Conservation (phyloP, 768 basidiomycete species). For the Pisolithus orientalis region DNA sequence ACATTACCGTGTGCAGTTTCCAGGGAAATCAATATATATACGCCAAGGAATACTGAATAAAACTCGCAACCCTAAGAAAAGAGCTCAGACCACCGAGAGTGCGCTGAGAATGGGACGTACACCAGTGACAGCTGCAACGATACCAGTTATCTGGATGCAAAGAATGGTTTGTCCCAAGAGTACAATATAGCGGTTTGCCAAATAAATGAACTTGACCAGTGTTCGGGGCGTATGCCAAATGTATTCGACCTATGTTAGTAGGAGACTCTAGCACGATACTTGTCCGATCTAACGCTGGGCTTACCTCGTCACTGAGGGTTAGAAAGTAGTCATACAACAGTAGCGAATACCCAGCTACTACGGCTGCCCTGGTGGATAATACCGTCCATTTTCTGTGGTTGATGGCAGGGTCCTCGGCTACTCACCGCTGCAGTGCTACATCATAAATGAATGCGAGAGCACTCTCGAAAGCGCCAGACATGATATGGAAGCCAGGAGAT, state of each 20-base stretch:
- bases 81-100: background rate
- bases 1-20: background rate
- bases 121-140: background rate
- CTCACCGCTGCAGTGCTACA: background rate
- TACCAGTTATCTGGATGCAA: background rate
- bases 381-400: background rate
- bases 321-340: conserved; percentile 6
- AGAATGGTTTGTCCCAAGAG: conserved; percentile 3
- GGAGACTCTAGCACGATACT: background rate
- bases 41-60: background rate
- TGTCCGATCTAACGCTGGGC: background rate
- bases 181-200: conserved; percentile 4
- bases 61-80: background rate
- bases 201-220: conserved; percentile 1
- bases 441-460: background rate
- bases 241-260: conserved; percentile 2
- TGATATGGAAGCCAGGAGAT: background rate
- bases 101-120: background rate
- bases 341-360: conserved; percentile 2
- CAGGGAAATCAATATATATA: background rate
- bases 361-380: conserved; percentile 1
- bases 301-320: conserved; percentile 7
- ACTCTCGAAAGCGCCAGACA: background rate
- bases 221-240: conserved; percentile 8
- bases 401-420: background rate